Conservation (phyloP, 257 asterid species). For the Handroanthus guayacan region DNA sequence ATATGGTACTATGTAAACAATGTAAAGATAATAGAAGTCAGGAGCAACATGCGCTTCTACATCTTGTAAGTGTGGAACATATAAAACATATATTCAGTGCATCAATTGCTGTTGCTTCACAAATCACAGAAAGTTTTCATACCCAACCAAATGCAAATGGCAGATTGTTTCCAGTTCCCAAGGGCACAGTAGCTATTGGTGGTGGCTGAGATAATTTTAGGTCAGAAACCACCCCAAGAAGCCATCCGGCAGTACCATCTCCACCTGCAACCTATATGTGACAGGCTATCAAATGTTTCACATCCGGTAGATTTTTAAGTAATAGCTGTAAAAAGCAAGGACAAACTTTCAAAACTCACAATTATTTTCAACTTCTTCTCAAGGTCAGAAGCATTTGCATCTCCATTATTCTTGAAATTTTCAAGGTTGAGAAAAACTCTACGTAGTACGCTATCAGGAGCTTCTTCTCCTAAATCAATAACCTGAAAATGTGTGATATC, state of each 20-base stretch:
- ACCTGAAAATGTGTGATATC: slow-evolving; percentile 57
- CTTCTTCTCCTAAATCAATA: slow-evolving; percentile 82
- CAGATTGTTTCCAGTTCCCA: slow-evolving; percentile 98
- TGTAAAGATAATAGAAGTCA: background rate
- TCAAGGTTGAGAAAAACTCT: slow-evolving; percentile 65
- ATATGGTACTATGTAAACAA: background rate
- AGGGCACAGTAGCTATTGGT: slow-evolving; percentile 92
- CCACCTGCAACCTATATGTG: slow-evolving; percentile 90
- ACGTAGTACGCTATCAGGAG: slow-evolving; percentile 73
- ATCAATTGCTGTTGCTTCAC: slow-evolving; percentile 11
- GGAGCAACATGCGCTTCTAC: background rate
- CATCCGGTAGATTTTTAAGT: slow-evolving; percentile 2
- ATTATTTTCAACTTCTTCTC: slow-evolving; percentile 70
- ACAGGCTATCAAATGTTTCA: slow-evolving; percentile 26
- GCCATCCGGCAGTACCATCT: slow-evolving; percentile 99
- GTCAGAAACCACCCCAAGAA: slow-evolving; percentile 96
- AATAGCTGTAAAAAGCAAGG: background rate
- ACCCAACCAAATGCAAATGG: slow-evolving; percentile 99
- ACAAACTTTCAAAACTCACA: slow-evolving; percentile 59
- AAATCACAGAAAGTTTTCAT: slow-evolving; percentile 17
- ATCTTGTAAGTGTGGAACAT: background rate
- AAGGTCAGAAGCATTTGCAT: slow-evolving; percentile 54
- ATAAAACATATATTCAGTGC: slow-evolving; percentile 8
- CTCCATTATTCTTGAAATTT: slow-evolving; percentile 70
- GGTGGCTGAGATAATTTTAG: slow-evolving; percentile 88